Evolutionary conservation across 257 asterid species (phyloP), one percentile per base, ranked within the genome.

Genomic region (Hygrophila difformis): DNA sequence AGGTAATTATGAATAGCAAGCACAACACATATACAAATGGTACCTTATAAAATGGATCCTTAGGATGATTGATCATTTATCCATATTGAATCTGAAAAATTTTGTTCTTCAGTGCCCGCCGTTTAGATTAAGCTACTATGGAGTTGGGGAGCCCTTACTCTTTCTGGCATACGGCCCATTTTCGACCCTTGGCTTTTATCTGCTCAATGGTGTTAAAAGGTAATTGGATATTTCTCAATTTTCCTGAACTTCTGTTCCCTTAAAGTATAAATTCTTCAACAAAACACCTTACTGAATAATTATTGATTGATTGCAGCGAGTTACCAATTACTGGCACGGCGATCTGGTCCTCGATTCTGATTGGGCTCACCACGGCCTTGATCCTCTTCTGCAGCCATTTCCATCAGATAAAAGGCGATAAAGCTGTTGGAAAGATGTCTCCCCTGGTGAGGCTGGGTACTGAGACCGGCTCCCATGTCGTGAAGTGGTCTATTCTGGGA

Each of bases 351-450:
- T 80, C 92, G 5, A 14, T 65, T 38, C 76, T 80, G 39, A 77
- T 80, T 40, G 86, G 92, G 15, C 38, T 68, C 7, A 80, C 81
- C 5, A 68, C 92, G n/a, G 44, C 81, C 50, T 56, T 80, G 44
- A 80, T 80, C 72, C 82, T 80, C 38, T 73, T 76, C 55, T 73
- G 81, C 17, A 80, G 92, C 28, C 92, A 80, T 63, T 80, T 80
- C 59, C 92, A 80, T 40, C 83, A 73, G 94, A 38, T 75, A 39
- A 35, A 72, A 7, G 93, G 57, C 9, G 93, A 81, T 42, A 60
- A 39, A 43, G 84, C 88, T 3, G 85, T 81, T 9, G 78, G 82
- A 4, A 78, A 78, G 44, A 59, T 64, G 20, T 81, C 89, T n/a
- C 93, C 93, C 6, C 44, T 82, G 77, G 88, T 72, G 53, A 62